Conservation (phyloP, 768 basidiomycete genomes). For the Rhodotorula babjevae region DNA sequence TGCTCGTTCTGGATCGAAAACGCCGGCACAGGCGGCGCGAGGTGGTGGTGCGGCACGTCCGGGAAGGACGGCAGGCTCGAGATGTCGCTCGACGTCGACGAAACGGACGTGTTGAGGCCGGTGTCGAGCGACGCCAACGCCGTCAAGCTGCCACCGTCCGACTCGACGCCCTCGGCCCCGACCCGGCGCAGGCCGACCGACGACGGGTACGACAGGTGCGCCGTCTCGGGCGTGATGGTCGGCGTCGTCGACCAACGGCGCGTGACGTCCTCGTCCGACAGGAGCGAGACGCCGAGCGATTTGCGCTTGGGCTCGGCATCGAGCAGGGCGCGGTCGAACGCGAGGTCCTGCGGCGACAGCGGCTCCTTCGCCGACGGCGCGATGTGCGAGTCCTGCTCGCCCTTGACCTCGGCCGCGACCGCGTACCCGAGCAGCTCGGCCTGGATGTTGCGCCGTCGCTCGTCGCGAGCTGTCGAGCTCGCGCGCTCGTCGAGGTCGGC, state of each 20-base stretch:
- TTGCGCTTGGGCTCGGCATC: constrained; percentile 19
- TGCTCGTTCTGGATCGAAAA: neutral
- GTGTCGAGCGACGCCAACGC: neutral
- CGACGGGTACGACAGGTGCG: neutral
- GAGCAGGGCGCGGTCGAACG: constrained; percentile 23
- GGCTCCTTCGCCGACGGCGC: neutral
- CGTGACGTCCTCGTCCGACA: constrained; percentile 8
- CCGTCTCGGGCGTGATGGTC: neutral
- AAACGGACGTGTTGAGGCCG: constrained; percentile 14
- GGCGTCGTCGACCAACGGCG: neutral
- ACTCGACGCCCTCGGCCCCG: neutral
- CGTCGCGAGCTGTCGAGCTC: neutral
- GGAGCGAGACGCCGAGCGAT: constrained; percentile 4
- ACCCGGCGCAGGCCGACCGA: too few species aligned
- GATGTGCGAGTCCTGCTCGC: neutral
- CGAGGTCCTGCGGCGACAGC: neutral
- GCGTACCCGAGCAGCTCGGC: constrained; percentile 1
- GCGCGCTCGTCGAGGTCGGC: too few species aligned
- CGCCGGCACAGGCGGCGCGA: neutral
- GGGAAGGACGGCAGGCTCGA: constrained; percentile 28
- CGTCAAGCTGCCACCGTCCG: neutral
- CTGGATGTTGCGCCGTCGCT: constrained; percentile 9
- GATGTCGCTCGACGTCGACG: constrained; percentile 21
- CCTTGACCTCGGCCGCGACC: too few species aligned
- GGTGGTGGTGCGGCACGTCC: constrained; percentile 13